A percentile compares a stretch with the other conserved stretches of the same genome.
These are phyloP conservation scores for Penicillium aurantiogriseum DNA, from an alignment of 2,329 filamentous ascomycete genomes.

Conservation along the genomic window DNA sequence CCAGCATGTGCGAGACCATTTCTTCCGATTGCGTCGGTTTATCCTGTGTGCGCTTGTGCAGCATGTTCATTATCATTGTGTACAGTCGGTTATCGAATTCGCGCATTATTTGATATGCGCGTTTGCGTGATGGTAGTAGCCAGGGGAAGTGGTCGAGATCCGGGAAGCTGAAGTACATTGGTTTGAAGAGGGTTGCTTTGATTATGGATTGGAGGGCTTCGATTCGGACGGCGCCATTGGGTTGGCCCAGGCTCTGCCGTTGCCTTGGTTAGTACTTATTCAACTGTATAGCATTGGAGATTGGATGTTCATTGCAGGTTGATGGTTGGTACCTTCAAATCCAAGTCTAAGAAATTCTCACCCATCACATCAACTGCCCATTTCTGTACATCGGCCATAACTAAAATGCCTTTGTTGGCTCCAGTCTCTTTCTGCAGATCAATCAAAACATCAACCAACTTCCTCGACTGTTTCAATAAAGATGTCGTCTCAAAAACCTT, in stretches of 20 bases:
- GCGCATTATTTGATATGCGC: slow-evolving; percentile 24
- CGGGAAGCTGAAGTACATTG: slow-evolving; percentile 29
- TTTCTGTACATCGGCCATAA: slow-evolving; percentile 26
- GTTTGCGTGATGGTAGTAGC: slow-evolving; percentile 21
- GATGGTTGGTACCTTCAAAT: slow-evolving; percentile 22
- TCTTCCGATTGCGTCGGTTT: slow-evolving; percentile 9
- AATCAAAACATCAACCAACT: slow-evolving; percentile 26
- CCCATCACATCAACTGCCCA: slow-evolving; percentile 31
- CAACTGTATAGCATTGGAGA: not conserved
- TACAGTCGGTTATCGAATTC: slow-evolving; percentile 26
- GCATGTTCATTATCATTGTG: slow-evolving; percentile 10
- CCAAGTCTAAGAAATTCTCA: slow-evolving; percentile 26
- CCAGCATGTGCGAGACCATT: slow-evolving; percentile 25
- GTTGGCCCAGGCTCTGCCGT: slow-evolving; percentile 21
- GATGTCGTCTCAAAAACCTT: slow-evolving; percentile 24
- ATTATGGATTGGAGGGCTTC: slow-evolving; percentile 28
- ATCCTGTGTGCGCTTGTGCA: not conserved
- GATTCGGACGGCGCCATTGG: slow-evolving; percentile 18
- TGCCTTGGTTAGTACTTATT: not conserved
- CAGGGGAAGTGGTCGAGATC: slow-evolving; percentile 25
- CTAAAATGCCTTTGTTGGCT: slow-evolving; percentile 10
- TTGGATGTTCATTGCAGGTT: not conserved
- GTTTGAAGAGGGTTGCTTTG: slow-evolving; percentile 28
- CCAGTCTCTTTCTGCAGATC: slow-evolving; percentile 15
- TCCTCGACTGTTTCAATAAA: slow-evolving; percentile 24